These are phyloP conservation scores for Erythrophleum fordii DNA, from an alignment of 306 rosid genomes.

Conservation along the genomic window DNA sequence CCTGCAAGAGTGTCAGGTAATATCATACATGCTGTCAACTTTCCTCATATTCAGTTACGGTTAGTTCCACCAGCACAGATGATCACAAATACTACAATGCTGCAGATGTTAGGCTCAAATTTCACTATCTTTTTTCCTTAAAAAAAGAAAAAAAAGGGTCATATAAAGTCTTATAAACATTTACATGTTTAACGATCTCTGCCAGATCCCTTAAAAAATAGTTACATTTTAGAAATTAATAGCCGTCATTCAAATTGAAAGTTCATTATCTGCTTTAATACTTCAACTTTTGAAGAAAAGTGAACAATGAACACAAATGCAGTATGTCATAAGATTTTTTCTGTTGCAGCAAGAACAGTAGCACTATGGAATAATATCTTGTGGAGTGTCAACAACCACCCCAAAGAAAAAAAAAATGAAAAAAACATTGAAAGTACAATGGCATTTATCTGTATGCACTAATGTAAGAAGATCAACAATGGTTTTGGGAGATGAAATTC, in stretches of 20 bases:
- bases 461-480: slow-evolving; percentile 27
- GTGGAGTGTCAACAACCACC: not conserved
- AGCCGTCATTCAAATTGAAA: slow-evolving; percentile 1
- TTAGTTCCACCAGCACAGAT: slow-evolving; percentile 24
- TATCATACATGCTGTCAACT: slow-evolving; percentile 27
- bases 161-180: not conserved
- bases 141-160: not conserved
- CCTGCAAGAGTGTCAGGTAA: slow-evolving; percentile 56
- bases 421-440: not conserved
- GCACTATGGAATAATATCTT: not conserved
- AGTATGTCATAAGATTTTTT: slow-evolving; percentile 19
- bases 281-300: slow-evolving; percentile 21
- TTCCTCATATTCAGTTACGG: slow-evolving; percentile 12
- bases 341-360: not conserved
- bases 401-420: slow-evolving; percentile 13
- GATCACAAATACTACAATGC: slow-evolving; percentile 8
- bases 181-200: not conserved
- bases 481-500: slow-evolving; percentile 33
- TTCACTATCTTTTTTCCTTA: not conserved
- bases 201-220: not conserved
- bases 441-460: slow-evolving; percentile 6
- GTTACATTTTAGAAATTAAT: not conserved
- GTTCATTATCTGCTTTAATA: not conserved
- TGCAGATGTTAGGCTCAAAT: slow-evolving; percentile 24
- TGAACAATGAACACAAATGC: slow-evolving; percentile 16